Conservation (phyloP, 2,329 filamentous ascomycete genomes). For the Aureobasidium leucospermi region DNA sequence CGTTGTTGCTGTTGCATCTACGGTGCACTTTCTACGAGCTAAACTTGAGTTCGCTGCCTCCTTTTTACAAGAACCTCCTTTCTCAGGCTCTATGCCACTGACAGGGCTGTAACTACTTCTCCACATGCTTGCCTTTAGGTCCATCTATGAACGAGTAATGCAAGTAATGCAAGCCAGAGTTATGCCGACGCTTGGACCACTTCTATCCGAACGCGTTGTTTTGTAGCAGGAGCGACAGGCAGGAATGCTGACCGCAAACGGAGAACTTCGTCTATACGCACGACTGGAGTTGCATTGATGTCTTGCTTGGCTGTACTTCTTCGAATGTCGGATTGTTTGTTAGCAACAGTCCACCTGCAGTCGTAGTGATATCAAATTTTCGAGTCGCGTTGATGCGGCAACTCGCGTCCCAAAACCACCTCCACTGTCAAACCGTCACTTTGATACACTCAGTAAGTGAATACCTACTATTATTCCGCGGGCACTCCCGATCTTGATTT, state of each 20-base stretch:
- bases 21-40: neutral
- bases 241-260: constrained; percentile 12
- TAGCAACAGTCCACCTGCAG: neutral
- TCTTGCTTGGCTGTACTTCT: neutral
- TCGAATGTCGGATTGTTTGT: neutral
- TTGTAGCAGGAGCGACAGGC: neutral
- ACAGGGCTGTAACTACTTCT: too few species aligned
- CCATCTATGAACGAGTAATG: neutral
- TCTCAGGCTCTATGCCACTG: neutral
- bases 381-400: neutral
- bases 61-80: neutral
- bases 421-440: neutral
- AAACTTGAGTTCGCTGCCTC: neutral
- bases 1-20: neutral
- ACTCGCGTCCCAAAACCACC: neutral
- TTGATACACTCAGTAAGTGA: neutral
- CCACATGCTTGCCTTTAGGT: neutral
- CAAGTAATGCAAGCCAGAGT: constrained; percentile 7
- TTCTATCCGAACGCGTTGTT: constrained; percentile 6
- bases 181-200: constrained; percentile 8
- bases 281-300: neutral
- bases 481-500: too few species aligned
- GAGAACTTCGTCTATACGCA: neutral
- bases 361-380: neutral
- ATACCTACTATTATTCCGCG: neutral